These are phyloP conservation scores for Stephania cephalantha DNA, from an alignment of 164 flowering plant species.

Conservation along the genomic window DNA sequence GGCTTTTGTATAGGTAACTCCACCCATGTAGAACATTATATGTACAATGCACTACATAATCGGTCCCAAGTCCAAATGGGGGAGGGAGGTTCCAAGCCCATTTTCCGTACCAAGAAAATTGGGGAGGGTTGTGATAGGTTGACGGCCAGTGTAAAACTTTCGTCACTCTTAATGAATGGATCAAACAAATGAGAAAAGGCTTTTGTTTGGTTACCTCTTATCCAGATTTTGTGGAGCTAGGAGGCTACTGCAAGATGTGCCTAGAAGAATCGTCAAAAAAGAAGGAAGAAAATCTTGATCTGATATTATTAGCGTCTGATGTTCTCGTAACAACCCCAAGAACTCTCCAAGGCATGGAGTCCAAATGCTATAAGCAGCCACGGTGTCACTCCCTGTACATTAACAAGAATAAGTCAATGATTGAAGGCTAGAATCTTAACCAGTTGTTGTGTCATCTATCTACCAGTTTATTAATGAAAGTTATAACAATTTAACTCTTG, in stretches of 20 bases:
- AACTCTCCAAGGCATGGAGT: slow-evolving; percentile 45
- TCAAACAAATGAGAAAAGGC: too few relatives aligned
- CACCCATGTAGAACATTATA: too few relatives aligned
- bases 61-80: too few relatives aligned
- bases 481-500: not conserved
- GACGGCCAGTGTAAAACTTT: too few relatives aligned
- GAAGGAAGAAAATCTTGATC: slow-evolving; percentile 56
- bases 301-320: slow-evolving; percentile 63
- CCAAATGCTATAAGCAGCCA: slow-evolving; percentile 19
- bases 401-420: not conserved
- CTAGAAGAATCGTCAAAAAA: slow-evolving; percentile 49
- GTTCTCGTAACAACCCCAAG: slow-evolving; percentile 51
- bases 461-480: not conserved
- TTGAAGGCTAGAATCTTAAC: not conserved
- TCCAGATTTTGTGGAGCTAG: slow-evolving; percentile 46
- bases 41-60: too few relatives aligned
- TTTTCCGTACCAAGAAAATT: too few relatives aligned
- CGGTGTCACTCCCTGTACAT: slow-evolving; percentile 36
- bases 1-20: too few relatives aligned
- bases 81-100: too few relatives aligned
- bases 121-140: too few relatives aligned
- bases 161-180: too few relatives aligned
- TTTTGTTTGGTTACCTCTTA: slow-evolving; percentile 37
- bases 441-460: not conserved
- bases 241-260: slow-evolving; percentile 40